These are phyloP conservation scores for Epichloe glyceriae DNA, from an alignment of 2,329 filamentous ascomycete species.

Conservation along the genomic window DNA sequence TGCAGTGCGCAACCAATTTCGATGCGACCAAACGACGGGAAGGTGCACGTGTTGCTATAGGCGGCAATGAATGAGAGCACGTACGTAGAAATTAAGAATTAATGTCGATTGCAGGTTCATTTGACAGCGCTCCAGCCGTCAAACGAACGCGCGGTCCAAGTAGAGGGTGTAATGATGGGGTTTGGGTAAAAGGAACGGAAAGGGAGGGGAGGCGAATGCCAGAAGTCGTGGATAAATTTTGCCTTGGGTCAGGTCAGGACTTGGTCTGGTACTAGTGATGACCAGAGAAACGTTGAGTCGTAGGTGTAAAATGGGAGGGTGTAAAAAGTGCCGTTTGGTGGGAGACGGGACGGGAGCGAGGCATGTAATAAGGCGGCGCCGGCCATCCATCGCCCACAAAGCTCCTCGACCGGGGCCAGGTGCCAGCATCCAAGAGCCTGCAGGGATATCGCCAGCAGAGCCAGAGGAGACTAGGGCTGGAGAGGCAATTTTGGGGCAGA, in stretches of 20 bases:
- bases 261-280: not conserved
- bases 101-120: conserved; percentile 86
- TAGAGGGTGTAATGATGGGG: conserved; percentile 11
- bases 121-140: conserved; percentile 77
- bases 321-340: not conserved
- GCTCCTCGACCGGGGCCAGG: no score
- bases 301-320: not conserved
- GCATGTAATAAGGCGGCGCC: not conserved
- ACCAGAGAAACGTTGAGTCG: conserved; percentile 2
- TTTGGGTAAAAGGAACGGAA: conserved; percentile 5
- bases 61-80: conserved; percentile 14
- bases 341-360: conserved; percentile 1
- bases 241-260: conserved; percentile 1
- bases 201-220: conserved; percentile 4
- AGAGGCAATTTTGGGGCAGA: no score
- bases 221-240: not conserved
- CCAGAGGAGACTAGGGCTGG: no score
- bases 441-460: no score
- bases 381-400: no score
- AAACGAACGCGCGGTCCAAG: conserved; percentile 71
- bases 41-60: not conserved
- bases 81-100: conserved; percentile 50
- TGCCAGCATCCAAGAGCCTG: no score
- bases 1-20: not conserved
- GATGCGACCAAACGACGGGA: not conserved